A percentile compares a stretch with the other conserved stretches of the same genome.
Conservation (phyloP, 2,329 filamentous ascomycete species). For the Talaromyces sp. region DNA sequence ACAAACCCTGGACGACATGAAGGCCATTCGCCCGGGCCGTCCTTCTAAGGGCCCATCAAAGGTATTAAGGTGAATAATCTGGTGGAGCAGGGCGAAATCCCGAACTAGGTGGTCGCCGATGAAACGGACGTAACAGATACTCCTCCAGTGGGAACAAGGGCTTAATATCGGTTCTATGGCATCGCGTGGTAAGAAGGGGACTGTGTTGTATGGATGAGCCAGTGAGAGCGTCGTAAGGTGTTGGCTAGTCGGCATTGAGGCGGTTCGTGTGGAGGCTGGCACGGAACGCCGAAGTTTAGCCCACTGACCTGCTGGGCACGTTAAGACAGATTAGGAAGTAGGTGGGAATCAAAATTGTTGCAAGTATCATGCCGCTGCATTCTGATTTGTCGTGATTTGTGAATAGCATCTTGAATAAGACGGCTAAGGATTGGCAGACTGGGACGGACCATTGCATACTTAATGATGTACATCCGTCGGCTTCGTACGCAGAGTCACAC, state of each 20-base stretch:
- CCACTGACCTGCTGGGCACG: neutral
- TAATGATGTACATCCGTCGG: neutral
- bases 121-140: neutral
- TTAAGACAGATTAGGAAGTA: slow-evolving; percentile 2
- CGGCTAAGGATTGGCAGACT: neutral
- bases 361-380: neutral
- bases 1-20: neutral
- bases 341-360: neutral
- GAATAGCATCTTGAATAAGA: neutral
- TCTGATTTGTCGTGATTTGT: neutral
- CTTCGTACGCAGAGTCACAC: slow-evolving; percentile 2
- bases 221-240: neutral
- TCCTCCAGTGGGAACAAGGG: neutral
- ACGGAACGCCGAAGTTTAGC: neutral
- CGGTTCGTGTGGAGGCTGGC: slow-evolving; percentile 9
- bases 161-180: neutral
- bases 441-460: neutral
- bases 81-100: slow-evolving; percentile 1
- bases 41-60: neutral
- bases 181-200: slow-evolving; percentile 1
- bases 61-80: neutral
- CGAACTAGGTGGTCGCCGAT: neutral
- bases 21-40: neutral
- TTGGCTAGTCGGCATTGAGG: slow-evolving; percentile 12
- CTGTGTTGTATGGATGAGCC: neutral